Conservation (phyloP, 75 land plant genomes). For the Picea glauca region DNA sequence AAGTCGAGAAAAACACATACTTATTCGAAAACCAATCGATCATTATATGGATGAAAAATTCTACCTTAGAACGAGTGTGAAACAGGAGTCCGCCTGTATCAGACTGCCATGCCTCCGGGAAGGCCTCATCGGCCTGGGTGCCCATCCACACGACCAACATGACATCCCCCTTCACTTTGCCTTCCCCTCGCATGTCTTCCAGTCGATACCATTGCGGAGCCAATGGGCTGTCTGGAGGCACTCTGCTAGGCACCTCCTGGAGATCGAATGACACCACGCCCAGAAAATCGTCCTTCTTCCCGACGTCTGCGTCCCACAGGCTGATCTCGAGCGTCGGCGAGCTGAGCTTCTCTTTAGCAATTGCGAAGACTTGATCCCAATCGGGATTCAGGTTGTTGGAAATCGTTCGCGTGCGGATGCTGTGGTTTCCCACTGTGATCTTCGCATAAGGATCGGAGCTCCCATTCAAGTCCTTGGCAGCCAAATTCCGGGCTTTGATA, state of each 20-base stretch:
- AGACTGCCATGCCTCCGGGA: slow-evolving; percentile 90
- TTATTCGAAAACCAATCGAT: too few relatives aligned
- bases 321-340: slow-evolving; percentile 60
- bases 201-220: slow-evolving; percentile 88
- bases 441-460: slow-evolving; percentile 29
- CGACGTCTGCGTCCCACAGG: slow-evolving; percentile 42
- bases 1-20: too few relatives aligned
- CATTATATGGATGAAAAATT: not conserved
- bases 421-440: slow-evolving; percentile 60
- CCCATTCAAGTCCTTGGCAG: slow-evolving; percentile 10
- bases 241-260: slow-evolving; percentile 65
- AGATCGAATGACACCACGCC: slow-evolving; percentile 69
- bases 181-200: slow-evolving; percentile 24
- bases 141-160: slow-evolving; percentile 86
- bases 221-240: slow-evolving; percentile 76
- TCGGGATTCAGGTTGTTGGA: slow-evolving; percentile 11
- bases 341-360: slow-evolving; percentile 47
- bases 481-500: slow-evolving; percentile 46
- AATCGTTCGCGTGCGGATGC: slow-evolving; percentile 36
- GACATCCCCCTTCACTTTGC: slow-evolving; percentile 37
- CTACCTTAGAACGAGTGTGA: slow-evolving; percentile 49
- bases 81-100: slow-evolving; percentile 64
- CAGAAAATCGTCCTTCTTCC: slow-evolving; percentile 29
- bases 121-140: slow-evolving; percentile 78
- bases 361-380: slow-evolving; percentile 72